Base-by-base conservation (phyloP, 2,329 filamentous ascomycete species). In the Aspergillus versicolor region DNA sequence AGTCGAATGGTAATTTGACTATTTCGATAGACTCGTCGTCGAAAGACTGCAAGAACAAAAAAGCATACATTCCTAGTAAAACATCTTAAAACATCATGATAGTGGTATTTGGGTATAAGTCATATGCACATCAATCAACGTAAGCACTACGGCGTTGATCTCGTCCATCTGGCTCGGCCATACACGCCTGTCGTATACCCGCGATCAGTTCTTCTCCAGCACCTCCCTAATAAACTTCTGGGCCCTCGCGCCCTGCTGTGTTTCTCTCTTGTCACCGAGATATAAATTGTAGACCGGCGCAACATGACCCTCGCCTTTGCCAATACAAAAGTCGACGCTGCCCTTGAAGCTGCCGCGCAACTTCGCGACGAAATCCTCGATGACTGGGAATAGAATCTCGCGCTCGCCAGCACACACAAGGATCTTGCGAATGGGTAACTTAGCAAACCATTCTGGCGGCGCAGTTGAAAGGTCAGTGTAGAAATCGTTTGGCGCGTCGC, bases 331-430 rank as follows among this genome's bases (percentile, higher is more conserved):
- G 15, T 74, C 73, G 22, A 69, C 67, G 15, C 66, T 60, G 6
- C 64, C 42, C 3, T 56, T 55, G 61, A 59, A 75, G 63, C 52
- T 64, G 59, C 19, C 75, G 75, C 32, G 74, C 24, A 86, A 73
- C 55, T 76, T 81, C 46, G 70, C 67, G 21, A 73, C 75, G 60
- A 86, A 79, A 19, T 79, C 75, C 48, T 76, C 65, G 49, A 88
- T 85, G 13, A 80, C 75, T 61, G 85, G 84, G 34, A 84, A 70
- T 24, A 87, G 60, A 13, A 85, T 73, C 70, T 88, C 85, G 48
- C 81, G 78, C 1, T 73, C 79, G 0, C 85, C 85, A 2, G 74
- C 81, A 60, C 80, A 79, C 5, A 87, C 74, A 22, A 85, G 64
- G 1, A 86, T 72, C 42, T 79, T 75, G 19, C 75, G 71, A 3